A percentile compares a stretch with the other conserved stretches of the same genome.
phyloP scores from a whole-genome alignment of 208 protist species.

The Wallacemonas collosoma region DNA sequence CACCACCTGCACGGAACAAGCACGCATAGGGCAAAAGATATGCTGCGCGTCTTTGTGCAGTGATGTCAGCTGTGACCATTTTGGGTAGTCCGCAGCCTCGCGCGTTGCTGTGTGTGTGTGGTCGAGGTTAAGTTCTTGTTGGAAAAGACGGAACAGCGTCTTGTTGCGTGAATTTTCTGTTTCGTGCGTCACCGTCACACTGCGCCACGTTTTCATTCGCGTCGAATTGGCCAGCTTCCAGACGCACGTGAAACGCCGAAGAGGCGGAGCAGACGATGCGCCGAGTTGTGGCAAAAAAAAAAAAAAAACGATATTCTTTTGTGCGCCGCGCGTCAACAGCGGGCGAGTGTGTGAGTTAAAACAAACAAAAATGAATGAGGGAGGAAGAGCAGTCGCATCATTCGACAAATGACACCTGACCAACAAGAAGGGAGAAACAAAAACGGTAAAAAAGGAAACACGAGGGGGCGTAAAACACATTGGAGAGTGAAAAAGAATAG shows the following conservation, averaged over 20 bases:
- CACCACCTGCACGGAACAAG: too few relatives aligned
- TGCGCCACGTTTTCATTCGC: too few relatives aligned
- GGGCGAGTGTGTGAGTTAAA: neutral
- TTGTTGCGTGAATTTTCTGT: too few relatives aligned
- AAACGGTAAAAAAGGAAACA: neutral
- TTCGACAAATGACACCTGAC: neutral
- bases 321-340: neutral
- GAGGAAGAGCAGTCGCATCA: neutral
- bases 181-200: too few relatives aligned
- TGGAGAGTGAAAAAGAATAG: too few relatives aligned
- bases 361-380: conserved; percentile 2
- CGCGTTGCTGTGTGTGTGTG: too few relatives aligned
- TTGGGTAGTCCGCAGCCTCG: too few relatives aligned
- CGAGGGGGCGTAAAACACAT: neutral
- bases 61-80: too few relatives aligned
- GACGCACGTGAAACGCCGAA: neutral
- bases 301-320: neutral
- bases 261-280: neutral
- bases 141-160: too few relatives aligned
- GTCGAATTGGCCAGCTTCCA: neutral
- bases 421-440: neutral
- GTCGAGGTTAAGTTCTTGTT: too few relatives aligned
- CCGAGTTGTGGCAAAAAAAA: neutral
- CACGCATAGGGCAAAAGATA: too few relatives aligned
- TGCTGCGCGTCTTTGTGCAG: too few relatives aligned